A percentile compares a stretch with the other conserved stretches of the same genome.
Evolutionary conservation across 805 yeast species (phyloP).

Genomic region (Saccharomycopsis babjevae): DNA sequence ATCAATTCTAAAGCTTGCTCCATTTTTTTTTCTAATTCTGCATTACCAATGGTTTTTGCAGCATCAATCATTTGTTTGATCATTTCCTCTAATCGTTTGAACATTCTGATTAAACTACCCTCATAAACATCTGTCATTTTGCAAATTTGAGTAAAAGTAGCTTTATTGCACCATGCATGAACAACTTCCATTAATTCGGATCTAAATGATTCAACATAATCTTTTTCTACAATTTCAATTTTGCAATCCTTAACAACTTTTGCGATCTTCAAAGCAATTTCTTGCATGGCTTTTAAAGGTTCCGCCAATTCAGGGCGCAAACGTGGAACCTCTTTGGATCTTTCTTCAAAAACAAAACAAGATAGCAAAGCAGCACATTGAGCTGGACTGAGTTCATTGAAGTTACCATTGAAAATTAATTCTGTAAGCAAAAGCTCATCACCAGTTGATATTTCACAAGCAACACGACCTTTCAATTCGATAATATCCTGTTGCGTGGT

Average conservation of each 20-base stretch:
- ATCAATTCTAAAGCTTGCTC: slow-evolving; percentile 73
- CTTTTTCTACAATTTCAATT: slow-evolving; percentile 82
- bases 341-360: slow-evolving; percentile 94
- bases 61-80: slow-evolving; percentile 83
- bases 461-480: slow-evolving; percentile 94
- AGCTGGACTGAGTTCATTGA: slow-evolving; percentile 77
- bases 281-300: slow-evolving; percentile 79
- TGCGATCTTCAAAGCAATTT: slow-evolving; percentile 86
- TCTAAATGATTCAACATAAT: slow-evolving; percentile 84
- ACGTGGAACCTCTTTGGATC: slow-evolving; percentile 80
- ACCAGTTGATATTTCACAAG: slow-evolving; percentile 91
- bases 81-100: slow-evolving; percentile 88
- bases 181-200: slow-evolving; percentile 96
- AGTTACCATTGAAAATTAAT: slow-evolving; percentile 88
- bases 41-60: slow-evolving; percentile 89
- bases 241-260: slow-evolving; percentile 83
- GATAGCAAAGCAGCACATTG: slow-evolving; percentile 89
- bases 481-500: slow-evolving; percentile 81
- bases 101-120: slow-evolving; percentile 90
- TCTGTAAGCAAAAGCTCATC: slow-evolving; percentile 79
- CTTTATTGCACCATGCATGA: slow-evolving; percentile 93
- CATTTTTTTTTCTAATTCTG: slow-evolving; percentile 79
- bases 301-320: slow-evolving; percentile 85
- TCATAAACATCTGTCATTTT: slow-evolving; percentile 98
- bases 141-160: slow-evolving; percentile 91